phyloP scores from a whole-genome alignment of 495 filamentous ascomycete genomes.

The Lasiosphaeriaceae sp. region DNA sequence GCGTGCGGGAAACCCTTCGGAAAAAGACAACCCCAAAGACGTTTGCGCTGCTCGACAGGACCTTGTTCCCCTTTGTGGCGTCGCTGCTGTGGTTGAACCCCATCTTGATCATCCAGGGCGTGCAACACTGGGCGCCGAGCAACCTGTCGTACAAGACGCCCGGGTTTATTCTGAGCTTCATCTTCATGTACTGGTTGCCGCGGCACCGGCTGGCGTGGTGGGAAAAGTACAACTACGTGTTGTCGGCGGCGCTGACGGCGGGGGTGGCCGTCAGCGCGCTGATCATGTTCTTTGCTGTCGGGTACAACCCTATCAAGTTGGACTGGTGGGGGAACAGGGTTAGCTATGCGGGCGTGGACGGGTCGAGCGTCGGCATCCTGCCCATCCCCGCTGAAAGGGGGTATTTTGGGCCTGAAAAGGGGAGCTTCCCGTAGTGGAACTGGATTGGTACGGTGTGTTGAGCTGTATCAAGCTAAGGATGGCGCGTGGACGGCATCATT shows the following conservation, averaged over 20 bases:
- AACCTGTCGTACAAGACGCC: constrained; percentile 32
- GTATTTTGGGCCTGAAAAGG: constrained; percentile 37
- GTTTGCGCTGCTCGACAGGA: constrained; percentile 25
- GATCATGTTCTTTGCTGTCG: constrained; percentile 60
- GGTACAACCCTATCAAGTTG: constrained; percentile 46
- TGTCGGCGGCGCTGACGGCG: constrained; percentile 57
- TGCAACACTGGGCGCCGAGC: constrained; percentile 31
- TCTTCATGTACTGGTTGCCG: constrained; percentile 29
- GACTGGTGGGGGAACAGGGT: constrained; percentile 61
- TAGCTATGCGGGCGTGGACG: constrained; percentile 28
- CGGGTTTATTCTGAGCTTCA: constrained; percentile 26
- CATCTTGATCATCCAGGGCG: constrained; percentile 28
- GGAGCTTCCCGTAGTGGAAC: constrained; percentile 25
- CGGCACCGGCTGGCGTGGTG: constrained; percentile 24
- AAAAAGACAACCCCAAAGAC: constrained; percentile 14
- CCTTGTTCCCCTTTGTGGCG: constrained; percentile 24
- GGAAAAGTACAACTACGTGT: constrained; percentile 62
- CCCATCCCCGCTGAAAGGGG: constrained; percentile 29
- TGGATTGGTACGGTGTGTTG: too few species aligned
- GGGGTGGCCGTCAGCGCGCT: constrained; percentile 58
- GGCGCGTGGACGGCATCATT: too few species aligned
- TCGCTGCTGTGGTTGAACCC: constrained; percentile 29
- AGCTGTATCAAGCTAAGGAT: too few species aligned
- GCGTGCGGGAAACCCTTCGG: constrained; percentile 24
- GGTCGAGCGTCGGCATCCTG: constrained; percentile 21